These are phyloP conservation scores for Acanthamoeba lenticulata DNA, from an alignment of 208 protist genomes.

Conservation along the genomic window DNA sequence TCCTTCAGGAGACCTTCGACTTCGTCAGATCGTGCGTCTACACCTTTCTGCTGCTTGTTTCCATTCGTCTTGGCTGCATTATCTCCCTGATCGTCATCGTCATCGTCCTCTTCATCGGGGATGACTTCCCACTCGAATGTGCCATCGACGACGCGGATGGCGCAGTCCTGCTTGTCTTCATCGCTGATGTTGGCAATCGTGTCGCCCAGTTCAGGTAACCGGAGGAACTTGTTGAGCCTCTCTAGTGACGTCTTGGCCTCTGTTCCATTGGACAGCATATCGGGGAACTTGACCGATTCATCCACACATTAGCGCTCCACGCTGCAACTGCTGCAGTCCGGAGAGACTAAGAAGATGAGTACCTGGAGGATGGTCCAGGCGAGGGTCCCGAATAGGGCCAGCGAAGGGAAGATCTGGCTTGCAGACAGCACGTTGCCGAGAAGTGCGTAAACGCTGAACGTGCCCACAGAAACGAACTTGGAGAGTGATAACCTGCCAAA, in stretches of 20 bases:
- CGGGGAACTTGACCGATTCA: slow-evolving; percentile 60
- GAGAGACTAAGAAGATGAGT: neutral
- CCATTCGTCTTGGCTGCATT: neutral
- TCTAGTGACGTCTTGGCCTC: slow-evolving; percentile 71
- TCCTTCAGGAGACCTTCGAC: neutral
- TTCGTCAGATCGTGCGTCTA: neutral
- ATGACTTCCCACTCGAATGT: neutral
- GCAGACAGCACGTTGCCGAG: neutral
- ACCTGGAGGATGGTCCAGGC: neutral
- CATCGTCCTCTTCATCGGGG: neutral
- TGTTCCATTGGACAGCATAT: slow-evolving; percentile 57
- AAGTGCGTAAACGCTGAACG: slow-evolving; percentile 17
- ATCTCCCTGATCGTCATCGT: neutral
- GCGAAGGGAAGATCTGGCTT: neutral
- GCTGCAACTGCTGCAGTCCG: too few species aligned
- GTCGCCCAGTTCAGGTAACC: neutral
- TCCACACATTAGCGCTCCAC: neutral
- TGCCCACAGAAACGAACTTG: neutral
- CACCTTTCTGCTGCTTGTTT: neutral
- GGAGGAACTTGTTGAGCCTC: slow-evolving; percentile 74
- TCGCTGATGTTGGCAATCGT: neutral
- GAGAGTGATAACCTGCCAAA: neutral
- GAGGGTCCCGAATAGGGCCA: neutral
- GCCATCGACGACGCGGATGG: neutral
- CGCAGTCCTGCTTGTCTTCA: neutral